Evolutionary conservation across 1,284 basidiomycete species (phyloP).

Genomic region (Sanghuangporus weigelae): DNA sequence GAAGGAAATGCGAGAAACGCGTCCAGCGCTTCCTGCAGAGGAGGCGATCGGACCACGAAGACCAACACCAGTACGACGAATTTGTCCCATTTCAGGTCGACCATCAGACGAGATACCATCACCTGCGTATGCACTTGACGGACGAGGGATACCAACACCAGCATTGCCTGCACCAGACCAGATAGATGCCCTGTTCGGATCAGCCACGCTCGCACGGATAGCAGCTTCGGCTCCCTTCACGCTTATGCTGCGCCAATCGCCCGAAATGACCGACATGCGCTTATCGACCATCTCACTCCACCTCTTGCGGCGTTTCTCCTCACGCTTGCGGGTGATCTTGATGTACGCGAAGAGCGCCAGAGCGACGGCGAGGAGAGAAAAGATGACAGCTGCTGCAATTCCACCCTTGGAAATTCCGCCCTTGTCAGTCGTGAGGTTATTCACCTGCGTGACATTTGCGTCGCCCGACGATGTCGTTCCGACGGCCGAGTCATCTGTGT

Average conservation of each 20-base stretch:
- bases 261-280: conserved; percentile 76
- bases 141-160: conserved; percentile 36
- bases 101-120: conserved; percentile 37
- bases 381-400: conserved; percentile 71
- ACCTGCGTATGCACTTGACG: conserved; percentile 40
- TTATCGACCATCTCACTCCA: conserved; percentile 73
- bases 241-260: conserved; percentile 73
- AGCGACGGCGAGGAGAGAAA: conserved; percentile 57
- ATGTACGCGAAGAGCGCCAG: conserved; percentile 49
- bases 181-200: conserved; percentile 39
- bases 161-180: conserved; percentile 48
- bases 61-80: conserved; percentile 36
- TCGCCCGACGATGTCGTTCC: conserved; percentile 35
- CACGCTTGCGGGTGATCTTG: conserved; percentile 51
- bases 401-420: conserved; percentile 53
- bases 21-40: conserved; percentile 36
- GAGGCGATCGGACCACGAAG: conserved; percentile 38
- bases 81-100: conserved; percentile 43
- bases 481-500: conserved; percentile 34
- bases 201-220: conserved; percentile 61
- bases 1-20: conserved; percentile 65
- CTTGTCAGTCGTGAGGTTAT: conserved; percentile 28
- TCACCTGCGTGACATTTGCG: conserved; percentile 30
- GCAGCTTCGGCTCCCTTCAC: conserved; percentile 67
- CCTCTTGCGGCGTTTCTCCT: conserved; percentile 55